Evolutionary conservation across 257 asterid genomes (phyloP), one percentile per base, ranked within the genome.

Genomic region (Solanum rostratum): DNA sequence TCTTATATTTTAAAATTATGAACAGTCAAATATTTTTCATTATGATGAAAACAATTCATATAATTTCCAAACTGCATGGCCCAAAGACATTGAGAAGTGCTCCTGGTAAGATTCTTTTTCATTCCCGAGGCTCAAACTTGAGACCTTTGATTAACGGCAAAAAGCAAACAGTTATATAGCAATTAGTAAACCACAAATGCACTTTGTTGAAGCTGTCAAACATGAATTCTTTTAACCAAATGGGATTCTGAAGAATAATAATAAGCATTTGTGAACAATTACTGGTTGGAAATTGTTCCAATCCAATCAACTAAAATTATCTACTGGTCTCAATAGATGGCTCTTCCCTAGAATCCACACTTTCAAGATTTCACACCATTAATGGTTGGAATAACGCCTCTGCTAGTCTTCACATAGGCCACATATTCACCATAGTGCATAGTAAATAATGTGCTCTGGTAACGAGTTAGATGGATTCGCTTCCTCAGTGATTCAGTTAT

Each of bases 391-490:
- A 96, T 89, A 78, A 89, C 89, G 83, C 99, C 96, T 90, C 99
- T 91, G 55, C 89, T 88, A 85, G 91, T 84, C 92, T 91, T 93
- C 89, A 93, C 98, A 85, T 91, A 92, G 69, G 94, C 85, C 85
- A 89, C 92, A 84, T 96, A 96, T 8, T 95, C 98, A 57, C 91
- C 59, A 88, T 89, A 96, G 82, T 79, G 91, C 98, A 96, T 93
- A 65, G 97, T 92, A 84, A 86, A 96, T 60, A 96, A 83, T 1
- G 98, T 96, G 91, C 98, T 96, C 87, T 95, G 98, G 85, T 93
- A 95, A 22, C 95, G 95, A n/a, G 98, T 93, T 16, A 95, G 92
- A 60, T 80, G 89, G 84, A 93, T 91, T 18, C 3, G 3, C 30
- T 59, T 22, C 27, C 33, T 59, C 16, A 59, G 84, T 76, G 89